A percentile compares a stretch with the other conserved stretches of the same genome.
phyloP scores from a whole-genome alignment of 1,284 basidiomycete genomes.

The Anthracocystis walkeri region DNA sequence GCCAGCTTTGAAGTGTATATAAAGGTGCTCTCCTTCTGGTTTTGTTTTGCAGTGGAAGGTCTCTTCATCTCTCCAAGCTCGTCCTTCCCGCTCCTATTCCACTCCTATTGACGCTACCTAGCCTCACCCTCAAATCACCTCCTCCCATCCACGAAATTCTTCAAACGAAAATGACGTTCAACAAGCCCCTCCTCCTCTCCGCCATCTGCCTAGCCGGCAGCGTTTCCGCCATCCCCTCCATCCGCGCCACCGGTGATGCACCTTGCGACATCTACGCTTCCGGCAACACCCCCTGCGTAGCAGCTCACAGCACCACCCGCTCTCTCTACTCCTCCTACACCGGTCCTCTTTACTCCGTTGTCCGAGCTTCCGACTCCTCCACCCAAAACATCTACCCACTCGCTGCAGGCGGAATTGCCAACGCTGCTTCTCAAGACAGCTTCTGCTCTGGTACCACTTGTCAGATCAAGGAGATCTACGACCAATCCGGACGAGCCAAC shows the following conservation, averaged over 20 bases:
- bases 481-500: conserved; percentile 28
- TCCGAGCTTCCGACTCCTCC: conserved; percentile 15
- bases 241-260: background rate
- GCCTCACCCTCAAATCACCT: background rate
- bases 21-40: background rate
- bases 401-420: conserved; percentile 20
- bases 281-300: conserved; percentile 32
- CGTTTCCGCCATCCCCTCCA: conserved; percentile 10
- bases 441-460: conserved; percentile 27
- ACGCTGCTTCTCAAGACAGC: conserved; percentile 27
- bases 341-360: conserved; percentile 25
- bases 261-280: conserved; percentile 39
- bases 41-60: background rate
- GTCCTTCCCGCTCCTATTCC: background rate
- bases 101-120: conserved; percentile 13
- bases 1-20: background rate
- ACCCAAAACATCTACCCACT: conserved; percentile 13
- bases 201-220: conserved; percentile 13
- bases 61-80: background rate
- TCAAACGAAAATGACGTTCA: conserved; percentile 31
- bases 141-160: too few relatives aligned
- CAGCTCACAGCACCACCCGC: conserved; percentile 38
- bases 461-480: conserved; percentile 31
- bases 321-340: conserved; percentile 25
- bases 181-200: conserved; percentile 25